Evolutionary conservation across 1,139 yeast genomes (phyloP), one percentile per base, ranked within the genome.

Genomic region (Suhomyces maxii): DNA sequence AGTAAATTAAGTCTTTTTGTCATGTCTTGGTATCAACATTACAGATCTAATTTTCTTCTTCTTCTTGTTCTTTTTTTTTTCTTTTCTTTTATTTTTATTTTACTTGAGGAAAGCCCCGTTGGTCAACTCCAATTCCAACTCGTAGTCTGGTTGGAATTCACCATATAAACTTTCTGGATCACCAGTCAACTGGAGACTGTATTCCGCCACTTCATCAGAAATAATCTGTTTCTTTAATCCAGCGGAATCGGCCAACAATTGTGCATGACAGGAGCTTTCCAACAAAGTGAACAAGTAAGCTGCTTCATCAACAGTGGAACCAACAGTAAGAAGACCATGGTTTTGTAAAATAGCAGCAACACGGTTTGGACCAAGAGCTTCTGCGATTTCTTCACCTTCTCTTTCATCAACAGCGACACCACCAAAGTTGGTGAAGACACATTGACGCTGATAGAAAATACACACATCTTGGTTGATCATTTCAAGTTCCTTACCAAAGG

Each of bases 391-490:
- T 41, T 64, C 62, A 14, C 95, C 95, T 64, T 88, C 96, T 44
- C 77, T 79, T n/a, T 73, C 77, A 51, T 86, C 90, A 31, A 88
- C 64, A 0, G 90, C 95, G 43, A 87, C 87, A 25, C 95, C 95
- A 18, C 95, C 95, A 63, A 86, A 87, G 61, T 82, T 81, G 31
- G 65, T 55, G 63, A 84, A 86, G 2, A 87, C 90, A 2, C 82
- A 64, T 54, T 86, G 93, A 41, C 75, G 69, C 38, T 83, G 79
- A 73, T 84, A 84, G 55, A 87, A 81, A 6, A 76, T 69, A 62
- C 91, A 85, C 3, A 75, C 86, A 58, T 87, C 95, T 67, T 87
- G 95, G 68, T 84, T 86, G 53, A 87, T 65, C 95, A 87, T 87
- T 49, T 85, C 90, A 54, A 87, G 71, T 13, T 83, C 83, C 55